These are phyloP conservation scores for Stygiomarasmius scandens DNA, from an alignment of 1,284 basidiomycete genomes.

Conservation along the genomic window DNA sequence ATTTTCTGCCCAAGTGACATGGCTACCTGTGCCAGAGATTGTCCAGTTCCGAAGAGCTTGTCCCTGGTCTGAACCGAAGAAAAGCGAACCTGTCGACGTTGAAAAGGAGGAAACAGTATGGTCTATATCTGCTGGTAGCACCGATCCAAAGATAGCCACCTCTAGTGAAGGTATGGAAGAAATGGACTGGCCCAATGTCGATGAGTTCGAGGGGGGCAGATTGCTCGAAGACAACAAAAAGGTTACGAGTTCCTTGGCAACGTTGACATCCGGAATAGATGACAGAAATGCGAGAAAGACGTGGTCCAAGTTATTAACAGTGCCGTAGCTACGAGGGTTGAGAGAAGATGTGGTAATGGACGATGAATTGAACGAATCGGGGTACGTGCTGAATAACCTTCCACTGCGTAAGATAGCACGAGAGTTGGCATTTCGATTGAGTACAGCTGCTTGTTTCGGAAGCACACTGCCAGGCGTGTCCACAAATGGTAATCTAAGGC, in stretches of 20 bases:
- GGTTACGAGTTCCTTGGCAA: slow-evolving; percentile 50
- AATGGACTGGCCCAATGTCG: slow-evolving; percentile 42
- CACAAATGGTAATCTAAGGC: slow-evolving; percentile 56
- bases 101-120: slow-evolving; percentile 56
- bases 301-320: slow-evolving; percentile 54
- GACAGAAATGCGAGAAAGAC: slow-evolving; percentile 60
- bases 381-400: slow-evolving; percentile 49
- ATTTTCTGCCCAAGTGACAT: slow-evolving; percentile 55
- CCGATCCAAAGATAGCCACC: slow-evolving; percentile 61
- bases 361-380: slow-evolving; percentile 32
- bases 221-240: slow-evolving; percentile 46
- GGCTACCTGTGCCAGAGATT: slow-evolving; percentile 39
- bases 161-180: slow-evolving; percentile 56
- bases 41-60: slow-evolving; percentile 56
- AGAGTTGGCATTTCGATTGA: slow-evolving; percentile 44
- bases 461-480: slow-evolving; percentile 41
- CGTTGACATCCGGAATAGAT: slow-evolving; percentile 48
- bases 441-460: slow-evolving; percentile 51
- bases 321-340: slow-evolving; percentile 59
- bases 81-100: slow-evolving; percentile 50
- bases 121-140: slow-evolving; percentile 49
- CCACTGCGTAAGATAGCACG: slow-evolving; percentile 55
- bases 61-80: slow-evolving; percentile 59
- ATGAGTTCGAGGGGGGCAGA: slow-evolving; percentile 45
- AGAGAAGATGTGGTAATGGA: slow-evolving; percentile 33